Conservation (phyloP, 1,139 yeast genomes). For the Yamadazyma dushanensis region DNA sequence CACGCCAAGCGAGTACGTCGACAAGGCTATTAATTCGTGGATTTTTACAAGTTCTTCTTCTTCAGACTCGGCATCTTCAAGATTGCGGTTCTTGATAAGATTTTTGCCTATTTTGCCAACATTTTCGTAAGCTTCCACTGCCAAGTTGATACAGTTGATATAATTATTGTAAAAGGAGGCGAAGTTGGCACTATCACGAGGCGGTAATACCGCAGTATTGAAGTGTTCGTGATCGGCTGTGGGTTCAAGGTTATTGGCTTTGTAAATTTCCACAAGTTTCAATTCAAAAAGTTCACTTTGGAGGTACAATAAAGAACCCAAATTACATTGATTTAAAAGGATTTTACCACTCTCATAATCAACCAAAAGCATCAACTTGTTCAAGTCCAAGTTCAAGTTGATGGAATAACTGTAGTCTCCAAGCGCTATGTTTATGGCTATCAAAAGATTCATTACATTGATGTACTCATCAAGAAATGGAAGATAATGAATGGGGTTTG, state of each 20-base stretch:
- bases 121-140: conserved; percentile 50
- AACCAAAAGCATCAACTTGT: conserved; percentile 72
- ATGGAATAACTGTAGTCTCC: conserved; percentile 68
- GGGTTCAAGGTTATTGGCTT: conserved; percentile 16
- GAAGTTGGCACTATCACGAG: conserved; percentile 35
- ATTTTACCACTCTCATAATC: conserved; percentile 68
- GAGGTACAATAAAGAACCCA: conserved; percentile 69
- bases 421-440: conserved; percentile 64
- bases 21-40: conserved; percentile 68
- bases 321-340: conserved; percentile 65
- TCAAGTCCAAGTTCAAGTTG: conserved; percentile 62
- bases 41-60: conserved; percentile 23
- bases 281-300: conserved; percentile 70
- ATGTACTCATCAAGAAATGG: conserved; percentile 69
- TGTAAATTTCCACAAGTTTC: conserved; percentile 31
- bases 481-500: neutral
- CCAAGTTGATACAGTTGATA: conserved; percentile 28
- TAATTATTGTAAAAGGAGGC: conserved; percentile 8
- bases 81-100: conserved; percentile 3
- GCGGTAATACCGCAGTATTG: neutral
- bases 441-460: conserved; percentile 67
- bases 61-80: conserved; percentile 37
- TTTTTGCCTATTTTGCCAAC: conserved; percentile 52
- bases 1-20: conserved; percentile 86
- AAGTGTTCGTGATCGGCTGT: neutral